phyloP scores from a whole-genome alignment of 306 rosid species.

The Sicyos edulis region DNA sequence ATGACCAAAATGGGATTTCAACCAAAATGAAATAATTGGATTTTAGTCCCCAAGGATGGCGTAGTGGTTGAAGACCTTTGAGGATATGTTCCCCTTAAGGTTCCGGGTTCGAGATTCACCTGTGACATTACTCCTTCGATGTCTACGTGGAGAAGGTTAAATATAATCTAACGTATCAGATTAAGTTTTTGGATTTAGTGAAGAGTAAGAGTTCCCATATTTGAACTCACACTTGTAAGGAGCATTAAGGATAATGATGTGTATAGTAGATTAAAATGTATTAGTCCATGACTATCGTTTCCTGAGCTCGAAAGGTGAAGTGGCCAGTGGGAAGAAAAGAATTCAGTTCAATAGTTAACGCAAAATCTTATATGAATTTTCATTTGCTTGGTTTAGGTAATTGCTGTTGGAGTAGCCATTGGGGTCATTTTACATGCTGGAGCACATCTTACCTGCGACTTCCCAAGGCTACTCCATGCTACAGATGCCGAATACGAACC shows the following conservation, averaged over 20 bases:
- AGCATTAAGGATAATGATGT: neutral
- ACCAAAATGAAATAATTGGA: no score
- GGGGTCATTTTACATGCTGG: constrained; percentile 68
- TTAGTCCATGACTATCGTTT: neutral
- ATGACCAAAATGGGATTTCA: no score
- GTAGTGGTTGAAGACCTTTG: no score
- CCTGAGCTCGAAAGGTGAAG: neutral
- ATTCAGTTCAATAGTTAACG: neutral
- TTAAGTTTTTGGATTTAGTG: constrained; percentile 5
- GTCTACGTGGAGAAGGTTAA: no score
- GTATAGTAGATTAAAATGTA: neutral
- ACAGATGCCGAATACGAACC: constrained; percentile 50
- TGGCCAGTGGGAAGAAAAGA: neutral
- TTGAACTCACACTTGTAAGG: neutral
- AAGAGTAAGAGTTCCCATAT: neutral
- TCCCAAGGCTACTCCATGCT: constrained; percentile 61
- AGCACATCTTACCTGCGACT: constrained; percentile 76
- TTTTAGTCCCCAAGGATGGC: no score
- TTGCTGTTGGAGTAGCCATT: constrained; percentile 63
- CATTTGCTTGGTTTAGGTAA: constrained; percentile 40
- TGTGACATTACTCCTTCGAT: no score
- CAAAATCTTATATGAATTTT: neutral
- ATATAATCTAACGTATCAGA: no score
- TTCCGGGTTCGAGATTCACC: no score
- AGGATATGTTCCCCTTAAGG: no score